phyloP scores from a whole-genome alignment of 495 filamentous ascomycete species.

The Articulospora tetracladia region DNA sequence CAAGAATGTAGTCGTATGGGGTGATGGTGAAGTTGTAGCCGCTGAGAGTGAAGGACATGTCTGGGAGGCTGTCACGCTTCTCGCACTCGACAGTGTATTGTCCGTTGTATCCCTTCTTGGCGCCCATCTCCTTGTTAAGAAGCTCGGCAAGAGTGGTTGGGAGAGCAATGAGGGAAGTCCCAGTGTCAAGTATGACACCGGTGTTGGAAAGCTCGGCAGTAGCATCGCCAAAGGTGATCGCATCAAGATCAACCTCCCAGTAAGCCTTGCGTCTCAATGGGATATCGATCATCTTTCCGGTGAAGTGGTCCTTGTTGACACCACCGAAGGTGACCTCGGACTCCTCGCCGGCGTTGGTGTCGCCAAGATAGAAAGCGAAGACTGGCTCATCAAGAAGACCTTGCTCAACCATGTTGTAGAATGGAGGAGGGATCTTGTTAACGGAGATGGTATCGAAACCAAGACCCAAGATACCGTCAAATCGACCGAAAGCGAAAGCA shows the following conservation, averaged over 20 bases:
- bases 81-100: slow-evolving; percentile 92
- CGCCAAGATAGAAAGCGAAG: slow-evolving; percentile 93
- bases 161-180: slow-evolving; percentile 95
- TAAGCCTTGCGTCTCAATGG: slow-evolving; percentile 97
- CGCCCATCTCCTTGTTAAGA: slow-evolving; percentile 95
- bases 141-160: slow-evolving; percentile 92
- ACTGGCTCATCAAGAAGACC: slow-evolving; percentile 84
- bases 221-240: slow-evolving; percentile 80
- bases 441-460: slow-evolving; percentile 95
- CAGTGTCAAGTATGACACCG: slow-evolving; percentile 96
- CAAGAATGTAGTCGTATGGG: slow-evolving; percentile 92
- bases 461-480: slow-evolving; percentile 96
- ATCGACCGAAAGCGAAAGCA: slow-evolving; percentile 96
- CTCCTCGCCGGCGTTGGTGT: slow-evolving; percentile 63
- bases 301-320: slow-evolving; percentile 80
- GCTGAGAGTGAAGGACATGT: slow-evolving; percentile 80
- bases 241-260: slow-evolving; percentile 97
- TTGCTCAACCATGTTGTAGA: slow-evolving; percentile 94
- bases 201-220: slow-evolving; percentile 87
- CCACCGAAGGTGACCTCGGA: slow-evolving; percentile 94
- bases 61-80: slow-evolving; percentile 76
- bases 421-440: slow-evolving; percentile 89
- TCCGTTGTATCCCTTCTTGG: slow-evolving; percentile 92
- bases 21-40: slow-evolving; percentile 90
- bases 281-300: slow-evolving; percentile 85